Evolutionary conservation across 2,329 filamentous ascomycete species (phyloP), one percentile per base, ranked within the genome.

Genomic region (Fusarium sp.): DNA sequence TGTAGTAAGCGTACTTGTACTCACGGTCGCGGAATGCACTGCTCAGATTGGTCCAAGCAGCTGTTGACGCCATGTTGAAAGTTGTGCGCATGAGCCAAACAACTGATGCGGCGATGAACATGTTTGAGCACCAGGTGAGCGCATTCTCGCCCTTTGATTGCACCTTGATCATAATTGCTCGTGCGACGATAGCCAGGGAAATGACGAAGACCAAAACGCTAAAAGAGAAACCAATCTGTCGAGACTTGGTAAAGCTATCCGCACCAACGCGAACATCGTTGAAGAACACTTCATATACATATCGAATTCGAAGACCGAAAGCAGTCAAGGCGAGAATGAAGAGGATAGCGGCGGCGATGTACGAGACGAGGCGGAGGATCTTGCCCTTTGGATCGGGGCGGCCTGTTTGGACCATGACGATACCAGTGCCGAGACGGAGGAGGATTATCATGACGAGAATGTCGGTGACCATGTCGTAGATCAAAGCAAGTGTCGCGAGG

Each of bases 61-160:
- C 64, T 3, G 62, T 53, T 16, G 67, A 71, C 25, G 73, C 72
- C n/a, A 82, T 60, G 21, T 23, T 47, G 54, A 78, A 82, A 1
- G 66, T 54, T 0, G 71, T 74, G 13, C 71, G 77, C 3, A 80
- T 19, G 4, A 81, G 65, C 76, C 79, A 79, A 8, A 80, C 61
- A 2, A 61, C 32, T 7, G 75, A 71, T 28, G 74, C 66, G 4
- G 62, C 72, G 18, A 81, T 64, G 12, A 81, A 67, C 49, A 75
- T 75, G 11, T 49, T 75, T 7, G 74, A 72, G 15, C 74, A 58
- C 78, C 15, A 64, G 18, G 59, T 38, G 0, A 79, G 46, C 6
- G 56, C 64, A 40, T 50, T 68, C 19, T 78, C 72, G 3, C 62
- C 35, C 13, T 35, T 58, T 5, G 60, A 67, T 9, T 71, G 63